These are phyloP conservation scores for Ramichloridium luteum DNA, from an alignment of 2,329 filamentous ascomycete genomes.

Conservation along the genomic window DNA sequence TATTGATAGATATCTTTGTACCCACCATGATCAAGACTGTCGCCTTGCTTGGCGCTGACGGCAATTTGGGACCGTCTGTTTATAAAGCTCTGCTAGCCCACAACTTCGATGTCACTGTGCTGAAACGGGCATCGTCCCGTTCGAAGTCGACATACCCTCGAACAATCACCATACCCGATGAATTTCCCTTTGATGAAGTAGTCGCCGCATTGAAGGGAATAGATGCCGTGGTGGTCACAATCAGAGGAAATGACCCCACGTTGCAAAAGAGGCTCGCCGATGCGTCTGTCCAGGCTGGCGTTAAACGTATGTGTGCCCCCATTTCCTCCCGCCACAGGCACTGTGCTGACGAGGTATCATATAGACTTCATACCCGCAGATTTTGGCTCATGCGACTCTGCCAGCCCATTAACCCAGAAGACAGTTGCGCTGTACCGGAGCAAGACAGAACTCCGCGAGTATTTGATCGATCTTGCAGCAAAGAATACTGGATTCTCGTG, in stretches of 20 bases:
- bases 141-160: conserved; percentile 26
- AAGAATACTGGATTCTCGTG: conserved; percentile 37
- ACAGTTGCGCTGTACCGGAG: conserved; percentile 40
- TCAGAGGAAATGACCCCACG: conserved; percentile 30
- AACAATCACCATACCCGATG: conserved; percentile 34
- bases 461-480: conserved; percentile 35
- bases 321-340: conserved; percentile 1
- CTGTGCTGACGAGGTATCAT: neutral
- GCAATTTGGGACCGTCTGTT: conserved; percentile 33
- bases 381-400: conserved; percentile 36
- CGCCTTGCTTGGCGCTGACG: conserved; percentile 32
- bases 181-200: conserved; percentile 37
- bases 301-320: conserved; percentile 32
- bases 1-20: conserved; percentile 1
- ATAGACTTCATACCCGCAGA: conserved; percentile 48
- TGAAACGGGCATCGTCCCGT: conserved; percentile 39
- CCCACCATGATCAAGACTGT: conserved; percentile 30
- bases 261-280: conserved; percentile 44
- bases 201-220: conserved; percentile 41
- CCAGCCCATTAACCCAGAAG: conserved; percentile 23
- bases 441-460: conserved; percentile 41
- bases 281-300: conserved; percentile 46
- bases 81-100: conserved; percentile 29
- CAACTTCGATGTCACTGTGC: conserved; percentile 43
- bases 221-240: conserved; percentile 43